A percentile compares a stretch with the other conserved stretches of the same genome.
phyloP scores from a whole-genome alignment of 371 early-diverging fungal genomes.

The Mortierella sp. region DNA sequence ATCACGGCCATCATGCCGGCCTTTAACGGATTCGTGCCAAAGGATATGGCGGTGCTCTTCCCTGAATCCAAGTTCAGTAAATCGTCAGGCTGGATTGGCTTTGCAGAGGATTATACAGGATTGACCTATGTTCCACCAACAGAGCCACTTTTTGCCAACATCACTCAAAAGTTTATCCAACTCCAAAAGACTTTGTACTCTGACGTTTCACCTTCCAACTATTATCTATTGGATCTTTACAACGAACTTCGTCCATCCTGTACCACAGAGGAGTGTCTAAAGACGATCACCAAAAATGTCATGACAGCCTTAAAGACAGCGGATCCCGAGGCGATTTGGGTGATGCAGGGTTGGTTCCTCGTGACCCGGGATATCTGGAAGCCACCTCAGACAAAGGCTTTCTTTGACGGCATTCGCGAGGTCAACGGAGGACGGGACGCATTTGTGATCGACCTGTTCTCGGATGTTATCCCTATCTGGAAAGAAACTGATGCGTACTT shows the following conservation, averaged over 20 bases:
- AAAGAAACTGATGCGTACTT: conserved; percentile 24
- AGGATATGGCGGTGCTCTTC: conserved; percentile 6
- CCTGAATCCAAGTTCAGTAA: conserved; percentile 20
- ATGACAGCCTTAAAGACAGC: conserved; percentile 45
- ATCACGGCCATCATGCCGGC: conserved; percentile 46
- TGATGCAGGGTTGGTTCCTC: conserved; percentile 50
- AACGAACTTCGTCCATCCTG: conserved; percentile 39
- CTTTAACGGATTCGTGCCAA: conserved; percentile 48
- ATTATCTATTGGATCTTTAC: conserved; percentile 42
- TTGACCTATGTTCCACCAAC: conserved; percentile 29
- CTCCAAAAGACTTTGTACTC: conserved; percentile 29
- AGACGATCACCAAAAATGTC: conserved; percentile 17
- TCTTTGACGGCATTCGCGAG: conserved; percentile 48
- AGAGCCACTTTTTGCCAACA: conserved; percentile 26
- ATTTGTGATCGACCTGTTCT: conserved; percentile 47
- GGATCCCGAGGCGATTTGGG: conserved; percentile 47
- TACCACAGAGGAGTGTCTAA: conserved; percentile 18
- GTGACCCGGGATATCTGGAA: conserved; percentile 19
- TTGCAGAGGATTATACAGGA: conserved; percentile 11
- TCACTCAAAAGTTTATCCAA: conserved; percentile 27
- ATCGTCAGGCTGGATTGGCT: conserved; percentile 22
- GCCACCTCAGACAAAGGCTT: conserved; percentile 23
- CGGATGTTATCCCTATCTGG: conserved; percentile 46
- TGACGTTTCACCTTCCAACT: conserved; percentile 7
- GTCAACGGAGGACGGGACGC: conserved; percentile 34